Percentiles rank a stretch among this genome's conserved stretches.
Evolutionary conservation across 345 rosid species (phyloP).

Genomic region (Brassica napus): DNA sequence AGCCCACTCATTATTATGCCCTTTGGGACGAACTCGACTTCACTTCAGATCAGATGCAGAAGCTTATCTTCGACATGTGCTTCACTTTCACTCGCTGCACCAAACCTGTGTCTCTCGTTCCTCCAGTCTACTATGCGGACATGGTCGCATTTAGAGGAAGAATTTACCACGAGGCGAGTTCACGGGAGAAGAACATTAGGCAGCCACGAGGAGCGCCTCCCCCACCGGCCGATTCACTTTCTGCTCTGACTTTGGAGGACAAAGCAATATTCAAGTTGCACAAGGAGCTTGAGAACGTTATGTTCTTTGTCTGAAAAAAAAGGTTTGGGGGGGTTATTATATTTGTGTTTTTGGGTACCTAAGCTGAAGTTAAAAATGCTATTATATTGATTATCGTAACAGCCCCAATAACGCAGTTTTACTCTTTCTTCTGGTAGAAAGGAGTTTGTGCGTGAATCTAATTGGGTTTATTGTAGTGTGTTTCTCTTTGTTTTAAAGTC

Average conservation of each 20-base stretch:
- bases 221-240: slow-evolving; percentile 42
- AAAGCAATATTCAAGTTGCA: slow-evolving; percentile 60
- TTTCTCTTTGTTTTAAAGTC: neutral
- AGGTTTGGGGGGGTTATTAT: neutral
- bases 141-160: slow-evolving; percentile 80
- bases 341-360: neutral
- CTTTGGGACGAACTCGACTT: slow-evolving; percentile 76
- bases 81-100: slow-evolving; percentile 90
- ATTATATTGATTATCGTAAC: slow-evolving; percentile 29
- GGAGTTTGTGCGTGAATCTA: slow-evolving; percentile 86
- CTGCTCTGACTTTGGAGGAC: slow-evolving; percentile 45
- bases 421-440: slow-evolving; percentile 45
- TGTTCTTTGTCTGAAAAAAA: slow-evolving; percentile 63
- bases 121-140: slow-evolving; percentile 87
- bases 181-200: slow-evolving; percentile 21
- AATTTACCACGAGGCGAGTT: slow-evolving; percentile 58
- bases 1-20: slow-evolving; percentile 78
- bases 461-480: slow-evolving; percentile 32
- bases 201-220: slow-evolving; percentile 42
- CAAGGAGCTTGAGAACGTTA: slow-evolving; percentile 56
- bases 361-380: slow-evolving; percentile 7
- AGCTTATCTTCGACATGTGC: slow-evolving; percentile 74
- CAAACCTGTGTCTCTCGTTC: slow-evolving; percentile 78
- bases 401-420: slow-evolving; percentile 37
- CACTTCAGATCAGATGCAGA: slow-evolving; percentile 65